Conservation (phyloP, 2,329 filamentous ascomycete species). For the Apiospora aurea region DNA sequence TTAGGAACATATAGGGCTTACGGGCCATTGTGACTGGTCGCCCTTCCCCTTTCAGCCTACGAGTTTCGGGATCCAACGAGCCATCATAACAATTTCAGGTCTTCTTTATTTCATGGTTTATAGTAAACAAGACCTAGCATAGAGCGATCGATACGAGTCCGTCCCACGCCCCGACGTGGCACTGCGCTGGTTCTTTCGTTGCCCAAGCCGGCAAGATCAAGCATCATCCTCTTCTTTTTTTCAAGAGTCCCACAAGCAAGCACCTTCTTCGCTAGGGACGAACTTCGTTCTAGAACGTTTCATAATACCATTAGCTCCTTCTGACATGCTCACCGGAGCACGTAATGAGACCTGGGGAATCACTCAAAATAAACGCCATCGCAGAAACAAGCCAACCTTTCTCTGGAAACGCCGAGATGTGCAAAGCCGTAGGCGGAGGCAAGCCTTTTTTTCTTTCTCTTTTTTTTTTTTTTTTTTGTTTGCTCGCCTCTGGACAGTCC, state of each 20-base stretch:
- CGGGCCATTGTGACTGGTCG: neutral
- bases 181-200: neutral
- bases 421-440: constrained; percentile 20
- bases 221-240: neutral
- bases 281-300: constrained; percentile 19
- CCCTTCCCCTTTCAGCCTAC: neutral
- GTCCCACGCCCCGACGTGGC: neutral
- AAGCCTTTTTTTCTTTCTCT: neutral
- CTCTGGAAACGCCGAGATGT: constrained; percentile 23
- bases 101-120: constrained; percentile 11
- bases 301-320: constrained; percentile 22
- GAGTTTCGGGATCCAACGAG: too few species aligned
- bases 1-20: neutral
- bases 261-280: neutral
- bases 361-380: constrained; percentile 24
- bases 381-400: constrained; percentile 21
- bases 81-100: neutral
- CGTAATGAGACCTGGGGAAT: constrained; percentile 21
- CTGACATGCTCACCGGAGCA: constrained; percentile 20
- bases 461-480: neutral
- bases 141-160: constrained; percentile 10
- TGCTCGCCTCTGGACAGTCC: neutral
- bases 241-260: neutral
- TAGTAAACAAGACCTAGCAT: neutral
- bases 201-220: neutral